Percentiles rank a stretch among this genome's conserved stretches.
Conservation (phyloP, 2,329 filamentous ascomycete genomes). For the Ilyonectria mors-panacis region DNA sequence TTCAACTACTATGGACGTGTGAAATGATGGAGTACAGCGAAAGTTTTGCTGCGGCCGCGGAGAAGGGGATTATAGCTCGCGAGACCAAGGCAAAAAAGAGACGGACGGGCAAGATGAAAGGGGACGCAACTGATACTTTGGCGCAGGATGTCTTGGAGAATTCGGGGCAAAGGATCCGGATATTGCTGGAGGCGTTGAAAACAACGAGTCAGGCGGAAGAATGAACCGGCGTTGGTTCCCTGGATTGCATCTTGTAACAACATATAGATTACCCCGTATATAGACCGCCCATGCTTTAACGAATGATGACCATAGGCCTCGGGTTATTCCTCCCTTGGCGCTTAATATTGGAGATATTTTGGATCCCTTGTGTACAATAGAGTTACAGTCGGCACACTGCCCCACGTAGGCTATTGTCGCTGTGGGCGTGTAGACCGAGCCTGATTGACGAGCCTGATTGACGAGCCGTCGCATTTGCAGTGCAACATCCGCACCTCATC, state of each 20-base stretch:
- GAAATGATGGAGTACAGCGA: slow-evolving; percentile 54
- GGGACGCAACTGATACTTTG: slow-evolving; percentile 55
- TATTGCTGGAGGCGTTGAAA: slow-evolving; percentile 56
- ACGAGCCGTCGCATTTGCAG: background rate
- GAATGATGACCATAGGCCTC: slow-evolving; percentile 32
- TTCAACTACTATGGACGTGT: slow-evolving; percentile 66
- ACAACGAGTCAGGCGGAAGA: slow-evolving; percentile 37
- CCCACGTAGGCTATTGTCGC: background rate
- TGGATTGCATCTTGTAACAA: slow-evolving; percentile 33
- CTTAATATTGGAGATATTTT: slow-evolving; percentile 5
- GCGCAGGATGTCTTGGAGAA: slow-evolving; percentile 61
- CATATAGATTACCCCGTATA: slow-evolving; percentile 40
- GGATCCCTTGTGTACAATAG: slow-evolving; percentile 33
- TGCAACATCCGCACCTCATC: slow-evolving; percentile 31
- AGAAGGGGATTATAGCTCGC: slow-evolving; percentile 65
- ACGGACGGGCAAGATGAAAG: slow-evolving; percentile 52
- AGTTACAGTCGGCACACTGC: slow-evolving; percentile 16
- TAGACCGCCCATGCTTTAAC: slow-evolving; percentile 37
- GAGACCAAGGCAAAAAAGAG: slow-evolving; percentile 62
- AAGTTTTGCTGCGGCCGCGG: slow-evolving; percentile 57
- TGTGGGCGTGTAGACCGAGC: background rate
- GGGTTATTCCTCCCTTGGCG: background rate
- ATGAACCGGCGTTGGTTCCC: slow-evolving; percentile 24
- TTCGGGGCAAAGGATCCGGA: slow-evolving; percentile 61
- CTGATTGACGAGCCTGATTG: background rate